Evolutionary conservation across 305 asterid genomes (phyloP).

Genomic region (Stenogyne calaminthoides): DNA sequence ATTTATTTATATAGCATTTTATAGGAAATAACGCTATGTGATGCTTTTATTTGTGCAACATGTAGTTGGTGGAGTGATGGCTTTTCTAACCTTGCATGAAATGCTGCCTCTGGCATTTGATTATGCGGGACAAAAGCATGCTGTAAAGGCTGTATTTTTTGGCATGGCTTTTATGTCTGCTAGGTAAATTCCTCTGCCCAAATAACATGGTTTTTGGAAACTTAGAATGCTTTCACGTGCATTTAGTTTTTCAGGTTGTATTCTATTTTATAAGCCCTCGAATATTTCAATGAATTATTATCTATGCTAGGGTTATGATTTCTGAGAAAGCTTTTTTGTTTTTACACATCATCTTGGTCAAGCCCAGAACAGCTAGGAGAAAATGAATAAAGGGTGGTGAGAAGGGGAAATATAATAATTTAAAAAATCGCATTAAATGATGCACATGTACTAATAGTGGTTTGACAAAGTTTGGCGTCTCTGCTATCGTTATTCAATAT

Average conservation of each 20-base stretch:
- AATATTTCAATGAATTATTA: neutral
- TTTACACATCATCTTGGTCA: neutral
- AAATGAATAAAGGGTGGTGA: neutral
- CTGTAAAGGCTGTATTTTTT: slow-evolving; percentile 82
- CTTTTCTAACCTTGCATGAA: slow-evolving; percentile 72
- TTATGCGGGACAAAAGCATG: slow-evolving; percentile 89
- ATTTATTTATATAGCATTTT: neutral
- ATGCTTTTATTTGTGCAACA: slow-evolving; percentile 15
- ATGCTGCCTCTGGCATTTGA: slow-evolving; percentile 95
- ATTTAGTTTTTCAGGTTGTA: neutral
- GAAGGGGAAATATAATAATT: neutral
- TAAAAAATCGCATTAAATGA: neutral
- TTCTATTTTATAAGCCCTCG: neutral
- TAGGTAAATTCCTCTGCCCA: slow-evolving; percentile 42
- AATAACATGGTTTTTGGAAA: neutral
- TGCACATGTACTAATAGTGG: neutral
- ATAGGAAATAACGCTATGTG: slow-evolving; percentile 1
- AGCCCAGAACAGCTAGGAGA: neutral
- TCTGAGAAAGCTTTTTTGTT: neutral
- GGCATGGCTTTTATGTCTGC: slow-evolving; percentile 99
- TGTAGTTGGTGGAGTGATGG: slow-evolving; percentile 42
- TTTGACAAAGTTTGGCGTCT: too few relatives aligned
- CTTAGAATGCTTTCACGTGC: too few relatives aligned
- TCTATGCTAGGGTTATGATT: neutral
- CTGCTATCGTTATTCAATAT: too few relatives aligned